Percentiles rank a stretch among this genome's conserved stretches.
phyloP scores from a whole-genome alignment of 164 flowering plant species.

The Protea cynaroides region DNA sequence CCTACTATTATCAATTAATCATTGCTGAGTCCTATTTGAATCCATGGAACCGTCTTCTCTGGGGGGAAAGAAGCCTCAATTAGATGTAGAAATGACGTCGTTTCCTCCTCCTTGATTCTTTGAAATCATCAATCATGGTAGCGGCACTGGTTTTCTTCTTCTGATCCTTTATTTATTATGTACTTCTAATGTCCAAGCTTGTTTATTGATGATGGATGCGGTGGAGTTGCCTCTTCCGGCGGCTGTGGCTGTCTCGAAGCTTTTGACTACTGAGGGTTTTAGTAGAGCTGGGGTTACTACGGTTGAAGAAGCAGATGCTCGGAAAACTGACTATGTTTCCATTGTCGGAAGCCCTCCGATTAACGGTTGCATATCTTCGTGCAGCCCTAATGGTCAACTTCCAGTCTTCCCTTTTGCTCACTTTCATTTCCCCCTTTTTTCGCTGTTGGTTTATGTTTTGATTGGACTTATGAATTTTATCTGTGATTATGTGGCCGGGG shows the following conservation, averaged over 20 bases:
- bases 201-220: slow-evolving; percentile 15
- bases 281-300: slow-evolving; percentile 2
- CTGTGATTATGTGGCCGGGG: too few relatives aligned
- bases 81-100: not conserved
- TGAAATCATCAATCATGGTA: not conserved
- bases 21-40: not conserved
- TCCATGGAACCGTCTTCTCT: slow-evolving; percentile 8
- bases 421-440: not conserved
- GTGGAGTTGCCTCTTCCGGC: slow-evolving; percentile 9
- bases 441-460: not conserved
- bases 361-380: slow-evolving; percentile 6
- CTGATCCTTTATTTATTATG: too few relatives aligned
- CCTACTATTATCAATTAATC: not conserved
- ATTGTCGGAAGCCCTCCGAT: slow-evolving; percentile 7
- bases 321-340: slow-evolving; percentile 1
- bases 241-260: slow-evolving; percentile 14
- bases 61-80: not conserved
- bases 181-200: too few relatives aligned
- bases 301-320: slow-evolving; percentile 3
- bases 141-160: not conserved
- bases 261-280: slow-evolving; percentile 13
- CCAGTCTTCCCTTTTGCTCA: not conserved
- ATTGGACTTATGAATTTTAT: not conserved
- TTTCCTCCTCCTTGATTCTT: not conserved
- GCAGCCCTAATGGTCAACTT: slow-evolving; percentile 5